Percentiles rank a stretch among this genome's conserved stretches.
phyloP scores from a whole-genome alignment of 805 yeast genomes.

The Hagleromyces aurorensis region DNA sequence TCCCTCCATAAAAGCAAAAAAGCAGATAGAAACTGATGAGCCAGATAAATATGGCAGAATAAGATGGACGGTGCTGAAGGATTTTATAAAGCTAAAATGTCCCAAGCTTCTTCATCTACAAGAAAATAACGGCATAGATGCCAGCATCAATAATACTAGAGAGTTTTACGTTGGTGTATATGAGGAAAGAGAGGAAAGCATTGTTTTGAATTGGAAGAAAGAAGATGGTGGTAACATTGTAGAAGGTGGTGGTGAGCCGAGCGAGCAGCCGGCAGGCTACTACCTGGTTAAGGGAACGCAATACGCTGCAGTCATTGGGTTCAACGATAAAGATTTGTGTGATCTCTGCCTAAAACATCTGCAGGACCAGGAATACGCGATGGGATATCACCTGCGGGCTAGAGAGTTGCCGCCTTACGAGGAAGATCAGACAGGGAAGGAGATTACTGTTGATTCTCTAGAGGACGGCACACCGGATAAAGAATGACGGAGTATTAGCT shows the following conservation, averaged over 20 bases:
- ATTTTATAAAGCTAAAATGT: conserved; percentile 30
- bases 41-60: conserved; percentile 25
- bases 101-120: conserved; percentile 19
- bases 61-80: conserved; percentile 35
- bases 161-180: conserved; percentile 32
- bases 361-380: conserved; percentile 25
- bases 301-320: conserved; percentile 31
- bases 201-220: conserved; percentile 8
- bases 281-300: conserved; percentile 18
- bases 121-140: conserved; percentile 5
- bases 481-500: conserved; percentile 1
- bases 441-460: too few relatives aligned
- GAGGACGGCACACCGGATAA: too few relatives aligned
- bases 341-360: conserved; percentile 21
- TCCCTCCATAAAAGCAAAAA: conserved; percentile 3
- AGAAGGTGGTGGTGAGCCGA: conserved; percentile 8
- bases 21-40: conserved; percentile 14
- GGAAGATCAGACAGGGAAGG: conserved; percentile 8
- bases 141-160: conserved; percentile 19
- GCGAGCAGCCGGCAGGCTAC: conserved; percentile 14
- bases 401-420: conserved; percentile 21
- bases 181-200: conserved; percentile 22
- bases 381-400: conserved; percentile 23
- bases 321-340: conserved; percentile 25
- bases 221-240: conserved; percentile 6